phyloP scores from a whole-genome alignment of 2,329 filamentous ascomycete genomes.

The Cryoendolithus antarcticus region DNA sequence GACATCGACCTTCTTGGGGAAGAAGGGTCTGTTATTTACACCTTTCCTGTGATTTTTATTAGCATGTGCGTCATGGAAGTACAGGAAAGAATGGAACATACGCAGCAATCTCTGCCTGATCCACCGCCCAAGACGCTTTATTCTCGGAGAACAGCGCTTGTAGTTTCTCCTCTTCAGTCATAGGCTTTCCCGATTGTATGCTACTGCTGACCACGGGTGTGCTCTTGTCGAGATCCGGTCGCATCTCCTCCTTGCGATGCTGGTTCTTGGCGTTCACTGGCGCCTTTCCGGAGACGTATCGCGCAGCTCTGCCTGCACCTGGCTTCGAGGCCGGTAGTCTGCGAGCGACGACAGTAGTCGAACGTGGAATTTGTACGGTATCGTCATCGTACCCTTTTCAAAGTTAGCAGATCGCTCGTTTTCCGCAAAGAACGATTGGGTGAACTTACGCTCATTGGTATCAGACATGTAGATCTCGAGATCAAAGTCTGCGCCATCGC shows the following conservation, averaged over 20 bases:
- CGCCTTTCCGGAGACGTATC: constrained; percentile 95
- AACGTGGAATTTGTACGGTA: constrained; percentile 86
- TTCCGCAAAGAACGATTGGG: not conserved
- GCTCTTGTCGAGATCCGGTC: constrained; percentile 29
- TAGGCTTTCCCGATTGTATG: constrained; percentile 58
- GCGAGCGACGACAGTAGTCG: constrained; percentile 82
- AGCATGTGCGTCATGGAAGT: constrained; percentile 3
- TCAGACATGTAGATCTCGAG: constrained; percentile 89
- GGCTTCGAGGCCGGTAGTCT: constrained; percentile 72
- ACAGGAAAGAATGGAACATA: constrained; percentile 1
- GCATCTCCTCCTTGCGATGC: constrained; percentile 51
- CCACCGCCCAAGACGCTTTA: constrained; percentile 81
- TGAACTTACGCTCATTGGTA: constrained; percentile 64
- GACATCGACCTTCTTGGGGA: constrained; percentile 56
- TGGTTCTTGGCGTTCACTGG: constrained; percentile 76
- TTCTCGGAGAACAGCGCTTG: constrained; percentile 84
- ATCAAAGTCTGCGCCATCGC: constrained; percentile 93
- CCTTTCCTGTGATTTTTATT: constrained; percentile 6
- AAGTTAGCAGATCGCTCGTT: constrained; percentile 12
- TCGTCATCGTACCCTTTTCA: constrained; percentile 85
- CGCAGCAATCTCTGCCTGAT: constrained; percentile 77
- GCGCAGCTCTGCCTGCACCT: constrained; percentile 78
- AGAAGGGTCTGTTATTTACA: constrained; percentile 6
- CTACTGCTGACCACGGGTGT: constrained; percentile 43
- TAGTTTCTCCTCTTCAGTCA: constrained; percentile 90